A percentile compares a stretch with the other conserved stretches of the same genome.
These are phyloP conservation scores for Cephalotrichum gorgonifer DNA, from an alignment of 2,329 filamentous ascomycete species.

Conservation along the genomic window DNA sequence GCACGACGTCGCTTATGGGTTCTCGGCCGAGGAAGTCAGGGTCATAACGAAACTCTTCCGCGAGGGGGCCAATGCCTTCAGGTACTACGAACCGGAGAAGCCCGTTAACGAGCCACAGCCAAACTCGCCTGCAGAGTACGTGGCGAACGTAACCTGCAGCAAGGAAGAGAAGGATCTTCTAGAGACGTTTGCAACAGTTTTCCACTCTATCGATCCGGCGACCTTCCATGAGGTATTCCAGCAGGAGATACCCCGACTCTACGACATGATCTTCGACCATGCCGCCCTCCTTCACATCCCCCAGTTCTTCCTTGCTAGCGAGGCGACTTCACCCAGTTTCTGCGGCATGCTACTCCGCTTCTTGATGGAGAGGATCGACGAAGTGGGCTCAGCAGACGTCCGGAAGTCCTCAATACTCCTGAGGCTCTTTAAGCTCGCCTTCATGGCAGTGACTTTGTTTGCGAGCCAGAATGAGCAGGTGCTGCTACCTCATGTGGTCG, in stretches of 20 bases:
- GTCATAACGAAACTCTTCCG: constrained; percentile 96
- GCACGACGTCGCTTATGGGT: constrained; percentile 92
- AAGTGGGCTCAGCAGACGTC: constrained; percentile 85
- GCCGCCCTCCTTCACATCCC: constrained; percentile 88
- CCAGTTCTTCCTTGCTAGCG: constrained; percentile 97
- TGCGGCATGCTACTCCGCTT: constrained; percentile 97
- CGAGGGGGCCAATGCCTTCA: constrained; percentile 90
- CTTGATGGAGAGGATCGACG: constrained; percentile 90
- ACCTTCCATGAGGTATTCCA: constrained; percentile 99
- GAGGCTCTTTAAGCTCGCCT: constrained; percentile 92
- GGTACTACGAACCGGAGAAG: constrained; percentile 91
- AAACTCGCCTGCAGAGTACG: constrained; percentile 75
- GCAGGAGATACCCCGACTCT: constrained; percentile 90
- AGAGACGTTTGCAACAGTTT: constrained; percentile 95
- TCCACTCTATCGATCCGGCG: constrained; percentile 95
- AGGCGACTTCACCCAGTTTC: constrained; percentile 94
- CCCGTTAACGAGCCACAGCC: constrained; percentile 26
- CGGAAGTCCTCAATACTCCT: constrained; percentile 89
- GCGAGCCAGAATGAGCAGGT: constrained; percentile 92
- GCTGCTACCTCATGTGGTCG: constrained; percentile 87
- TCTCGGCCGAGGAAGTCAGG: constrained; percentile 92
- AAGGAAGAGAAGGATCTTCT: constrained; percentile 97
- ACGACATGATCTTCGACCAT: constrained; percentile 97
- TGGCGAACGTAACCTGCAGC: constrained; percentile 84
- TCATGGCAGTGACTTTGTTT: constrained; percentile 98